Base-by-base conservation (phyloP, 768 basidiomycete genomes). In the Amanita pallidorosea region DNA sequence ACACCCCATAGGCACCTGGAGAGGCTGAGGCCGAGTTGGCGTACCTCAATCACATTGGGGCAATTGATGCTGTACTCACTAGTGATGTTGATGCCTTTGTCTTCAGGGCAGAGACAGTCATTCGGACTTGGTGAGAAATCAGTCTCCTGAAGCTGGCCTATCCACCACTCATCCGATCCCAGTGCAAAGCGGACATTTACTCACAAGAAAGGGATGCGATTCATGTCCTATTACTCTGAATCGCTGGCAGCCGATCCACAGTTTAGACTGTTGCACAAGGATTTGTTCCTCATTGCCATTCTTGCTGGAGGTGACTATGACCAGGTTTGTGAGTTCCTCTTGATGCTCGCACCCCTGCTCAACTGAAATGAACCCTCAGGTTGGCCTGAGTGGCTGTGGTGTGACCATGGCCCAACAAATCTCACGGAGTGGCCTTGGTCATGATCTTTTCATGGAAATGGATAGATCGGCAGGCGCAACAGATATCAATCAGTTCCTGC, bases 301-400 rank as follows among this genome's bases (percentile, higher is more conserved):
- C 46, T 47, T 18, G 46, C 35, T 20, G 5, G 46, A 9, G 46
- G 46, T 11, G 46, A 47, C 33, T 47, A 47, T 15, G 31, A 47
- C 13, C 27, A 8, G 20, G 43, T 45, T 20, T 2, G 25, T 8
- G 2, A 5, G 20, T 5, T 11, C 7, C 3, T 25, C 15, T 27
- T 11, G 22, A 36, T 13, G 6, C 27, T 27, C 7, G 27, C 7
- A 7, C 6, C 27, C 27, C 27, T 7, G 7, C 27, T 27, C 27
- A 27, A 27, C n/a, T 36, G 35, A 36, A 13, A 5, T 27, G 25
- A 27, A 27, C 25, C 25, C 25, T 7, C 25, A 27, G 35, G 6
- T 4, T 36, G 7, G 35, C 35, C 35, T 36, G 12, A 12, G 2
- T 9, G 35, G 35, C n/a, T 36, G 35, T 17, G n/a, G 35, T 17